Evolutionary conservation across 2,329 filamentous ascomycete species (phyloP).

Genomic region (Cryphonectria carpinicola): DNA sequence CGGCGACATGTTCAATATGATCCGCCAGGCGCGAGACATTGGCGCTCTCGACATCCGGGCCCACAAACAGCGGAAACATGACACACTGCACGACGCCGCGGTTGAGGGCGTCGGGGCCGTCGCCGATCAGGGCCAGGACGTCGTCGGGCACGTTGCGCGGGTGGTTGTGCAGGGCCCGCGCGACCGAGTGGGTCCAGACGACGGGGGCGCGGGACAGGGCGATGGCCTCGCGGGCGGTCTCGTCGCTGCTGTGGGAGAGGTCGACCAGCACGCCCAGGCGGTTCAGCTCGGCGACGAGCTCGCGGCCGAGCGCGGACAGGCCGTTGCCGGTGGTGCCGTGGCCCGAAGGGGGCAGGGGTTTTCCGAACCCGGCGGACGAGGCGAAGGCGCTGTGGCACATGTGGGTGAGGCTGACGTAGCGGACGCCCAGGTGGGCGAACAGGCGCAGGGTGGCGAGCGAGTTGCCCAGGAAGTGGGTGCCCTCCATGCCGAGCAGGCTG

Average conservation of each 20-base stretch:
- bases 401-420: conserved; percentile 40
- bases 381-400: conserved; percentile 37
- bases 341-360: conserved; percentile 30
- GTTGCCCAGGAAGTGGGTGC: conserved; percentile 40
- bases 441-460: conserved; percentile 40
- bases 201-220: conserved; percentile 35
- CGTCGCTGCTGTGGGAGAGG: conserved; percentile 38
- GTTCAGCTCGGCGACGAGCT: conserved; percentile 42
- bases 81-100: conserved; percentile 46
- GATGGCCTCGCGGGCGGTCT: conserved; percentile 34
- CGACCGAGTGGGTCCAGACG: conserved; percentile 41
- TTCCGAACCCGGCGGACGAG: conserved; percentile 34
- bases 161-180: conserved; percentile 31
- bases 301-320: conserved; percentile 36
- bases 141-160: conserved; percentile 47
- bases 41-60: conserved; percentile 29
- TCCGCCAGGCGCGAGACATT: conserved; percentile 40
- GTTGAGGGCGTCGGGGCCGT: conserved; percentile 25
- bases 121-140: conserved; percentile 39
- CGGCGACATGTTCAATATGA: conserved; percentile 37
- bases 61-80: conserved; percentile 38
- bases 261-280: conserved; percentile 40
- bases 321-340: conserved; percentile 28
- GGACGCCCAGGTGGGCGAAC: conserved; percentile 39
- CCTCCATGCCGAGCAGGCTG: conserved; percentile 39